Evolutionary conservation across 805 yeast genomes (phyloP).

Genomic region (Spathaspora girioi): DNA sequence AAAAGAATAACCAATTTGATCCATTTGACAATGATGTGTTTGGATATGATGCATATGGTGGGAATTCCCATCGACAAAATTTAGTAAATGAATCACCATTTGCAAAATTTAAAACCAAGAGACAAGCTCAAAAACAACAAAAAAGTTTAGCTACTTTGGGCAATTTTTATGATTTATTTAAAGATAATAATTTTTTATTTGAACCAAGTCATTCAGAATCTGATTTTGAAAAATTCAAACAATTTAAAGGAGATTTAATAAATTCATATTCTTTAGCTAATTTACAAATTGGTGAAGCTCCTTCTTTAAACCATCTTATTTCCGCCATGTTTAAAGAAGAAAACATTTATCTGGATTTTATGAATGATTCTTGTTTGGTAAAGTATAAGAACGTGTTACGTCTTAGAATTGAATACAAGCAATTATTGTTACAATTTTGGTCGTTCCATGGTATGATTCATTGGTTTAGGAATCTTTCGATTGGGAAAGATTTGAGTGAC

Average conservation of each 20-base stretch:
- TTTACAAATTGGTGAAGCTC: slow-evolving; percentile 34
- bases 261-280: slow-evolving; percentile 29
- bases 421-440: slow-evolving; percentile 39
- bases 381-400: slow-evolving; percentile 33
- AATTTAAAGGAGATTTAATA: slow-evolving; percentile 14
- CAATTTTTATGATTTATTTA: slow-evolving; percentile 16
- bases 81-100: slow-evolving; percentile 1
- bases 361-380: slow-evolving; percentile 15
- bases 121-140: slow-evolving; percentile 8
- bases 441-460: slow-evolving; percentile 35
- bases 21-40: slow-evolving; percentile 13
- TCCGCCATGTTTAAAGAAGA: slow-evolving; percentile 22
- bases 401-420: slow-evolving; percentile 35
- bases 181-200: slow-evolving; percentile 32
- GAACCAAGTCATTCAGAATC: slow-evolving; percentile 28
- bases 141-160: slow-evolving; percentile 15
- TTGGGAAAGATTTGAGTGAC: slow-evolving; percentile 32
- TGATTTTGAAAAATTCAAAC: slow-evolving; percentile 15
- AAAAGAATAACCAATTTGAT: neutral
- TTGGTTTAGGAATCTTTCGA: slow-evolving; percentile 33
- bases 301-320: slow-evolving; percentile 23
- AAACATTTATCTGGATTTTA: slow-evolving; percentile 5
- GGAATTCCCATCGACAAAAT: slow-evolving; percentile 2
- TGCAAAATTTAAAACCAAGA: slow-evolving; percentile 15
- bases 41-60: slow-evolving; percentile 33